Base-by-base conservation (phyloP, 2,329 filamentous ascomycete species). In the Neurospora crassa region DNA sequence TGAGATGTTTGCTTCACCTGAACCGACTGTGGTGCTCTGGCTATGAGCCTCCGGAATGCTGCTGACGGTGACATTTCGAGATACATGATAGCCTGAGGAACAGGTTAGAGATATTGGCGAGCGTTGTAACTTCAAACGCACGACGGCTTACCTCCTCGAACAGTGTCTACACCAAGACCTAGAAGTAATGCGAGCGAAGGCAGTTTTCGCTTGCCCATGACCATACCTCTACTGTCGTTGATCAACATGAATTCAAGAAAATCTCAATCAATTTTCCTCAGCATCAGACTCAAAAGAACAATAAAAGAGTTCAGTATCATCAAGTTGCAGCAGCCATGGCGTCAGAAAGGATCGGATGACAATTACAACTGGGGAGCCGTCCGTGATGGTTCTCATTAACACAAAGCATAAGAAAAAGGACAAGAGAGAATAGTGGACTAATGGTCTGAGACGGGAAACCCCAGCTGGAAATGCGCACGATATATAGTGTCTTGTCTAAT, bases 101-200 rank as follows among this genome's bases (percentile, higher is more conserved):
- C 11, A n/a, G 3, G 24, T 63, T 37, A 63, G 29, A 37, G 24
- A 53, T 53, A 10, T 29, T 53, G 7, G 14, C 7, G 47, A 53
- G 12, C 20, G 3, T 53, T 29, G 20, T 53, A 7, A 12, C 3
- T 12, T 16, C 16, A 37, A 63, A 63, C 47, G 16, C 20, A 63
- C 7, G 29, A 34, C 8, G 8, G 67, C 76, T 73, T 37, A 77
- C 76, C 76, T 73, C 74, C 75, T 18, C 74, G 68, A 34, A 71
- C 75, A 45, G 47, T 69, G 41, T 76, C 73, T 69, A 77, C 69
- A 47, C 75, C 74, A 68, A 74, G 68, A 43, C 71, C 43, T 59
- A 73, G 74, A 47, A 78, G 75, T 72, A 75, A 75, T 73, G 75
- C 76, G 72, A 75, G 29, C 18, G 72, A 76, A 34, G 77, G 75